phyloP scores from a whole-genome alignment of 2,329 filamentous ascomycete genomes.

The Plenodomus lindquistii region DNA sequence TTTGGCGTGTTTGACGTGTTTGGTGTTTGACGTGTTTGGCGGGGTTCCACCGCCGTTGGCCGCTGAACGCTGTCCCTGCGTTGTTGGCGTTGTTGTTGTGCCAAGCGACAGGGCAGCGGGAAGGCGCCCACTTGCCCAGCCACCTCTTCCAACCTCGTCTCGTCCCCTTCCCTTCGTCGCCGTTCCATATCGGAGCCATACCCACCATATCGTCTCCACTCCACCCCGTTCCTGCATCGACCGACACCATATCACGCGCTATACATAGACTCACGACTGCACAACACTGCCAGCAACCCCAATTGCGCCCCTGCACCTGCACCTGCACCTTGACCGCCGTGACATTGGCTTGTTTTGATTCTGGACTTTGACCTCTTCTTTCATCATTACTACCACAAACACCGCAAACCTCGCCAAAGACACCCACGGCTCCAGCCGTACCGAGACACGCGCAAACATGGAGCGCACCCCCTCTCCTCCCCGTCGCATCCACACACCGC shows the following conservation, averaged over 20 bases:
- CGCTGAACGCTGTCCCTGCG: conserved; percentile 9
- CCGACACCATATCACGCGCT: conserved; percentile 18
- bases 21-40: conserved; percentile 31
- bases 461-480: conserved; percentile 65
- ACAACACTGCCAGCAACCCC: conserved; percentile 7
- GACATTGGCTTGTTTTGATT: conserved; percentile 29
- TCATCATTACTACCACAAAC: conserved; percentile 17
- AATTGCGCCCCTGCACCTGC: conserved; percentile 6
- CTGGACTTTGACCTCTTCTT: conserved; percentile 18
- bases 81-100: conserved; percentile 14
- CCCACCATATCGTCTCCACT: conserved; percentile 23
- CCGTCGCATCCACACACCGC: conserved; percentile 64
- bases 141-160: conserved; percentile 31
- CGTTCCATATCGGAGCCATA: conserved; percentile 16
- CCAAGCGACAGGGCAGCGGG: conserved; percentile 4
- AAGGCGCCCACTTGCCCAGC: conserved; percentile 27
- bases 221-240: conserved; percentile 15
- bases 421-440: too few relatives aligned
- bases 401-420: conserved; percentile 4
- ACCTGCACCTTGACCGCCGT: conserved; percentile 8
- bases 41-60: conserved; percentile 5
- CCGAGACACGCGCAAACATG: conserved; percentile 39
- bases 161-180: conserved; percentile 9
- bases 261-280: conserved; percentile 6
- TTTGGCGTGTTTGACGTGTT: conserved; percentile 32